Conservation (phyloP, 345 rosid species). For the Odontarrhena argentea region DNA sequence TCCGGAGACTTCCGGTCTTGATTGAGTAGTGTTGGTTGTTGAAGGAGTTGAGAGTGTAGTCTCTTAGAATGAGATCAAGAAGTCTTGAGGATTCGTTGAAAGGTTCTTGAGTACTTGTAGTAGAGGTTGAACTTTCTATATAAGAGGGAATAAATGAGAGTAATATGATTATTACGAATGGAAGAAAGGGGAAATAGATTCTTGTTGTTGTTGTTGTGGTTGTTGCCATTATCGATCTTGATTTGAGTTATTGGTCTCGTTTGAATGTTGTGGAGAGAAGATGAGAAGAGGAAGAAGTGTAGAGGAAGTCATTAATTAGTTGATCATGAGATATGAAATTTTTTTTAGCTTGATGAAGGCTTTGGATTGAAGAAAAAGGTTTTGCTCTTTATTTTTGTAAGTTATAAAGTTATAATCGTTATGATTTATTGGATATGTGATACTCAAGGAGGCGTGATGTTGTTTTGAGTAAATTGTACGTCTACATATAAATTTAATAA, state of each 20-base stretch:
- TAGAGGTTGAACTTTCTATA: constrained; percentile 30
- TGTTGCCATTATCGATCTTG: constrained; percentile 30
- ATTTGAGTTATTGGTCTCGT: constrained; percentile 13
- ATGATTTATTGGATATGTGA: neutral
- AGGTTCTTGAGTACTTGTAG: constrained; percentile 39
- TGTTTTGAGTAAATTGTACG: constrained; percentile 42
- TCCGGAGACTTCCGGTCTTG: constrained; percentile 58
- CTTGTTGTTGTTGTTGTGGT: neutral
- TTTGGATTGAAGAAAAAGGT: constrained; percentile 42
- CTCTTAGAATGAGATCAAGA: constrained; percentile 78
- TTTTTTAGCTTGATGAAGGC: constrained; percentile 37
- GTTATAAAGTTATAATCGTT: no score
- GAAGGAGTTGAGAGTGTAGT: constrained; percentile 73
- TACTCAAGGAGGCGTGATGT: constrained; percentile 30
- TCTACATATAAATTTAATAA: constrained; percentile 8
- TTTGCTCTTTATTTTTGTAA: constrained; percentile 6
- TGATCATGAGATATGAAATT: constrained; percentile 24
- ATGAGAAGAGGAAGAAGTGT: constrained; percentile 23
- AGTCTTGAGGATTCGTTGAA: constrained; percentile 56
- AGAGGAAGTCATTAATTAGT: constrained; percentile 19
- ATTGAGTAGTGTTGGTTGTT: constrained; percentile 40
- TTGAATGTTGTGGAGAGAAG: constrained; percentile 29
- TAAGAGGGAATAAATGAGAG: constrained; percentile 22
- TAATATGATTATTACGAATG: constrained; percentile 2
- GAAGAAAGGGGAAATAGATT: constrained; percentile 23